Evolutionary conservation across 441 rosid genomes (phyloP), one percentile per base, ranked within the genome.

Genomic region (Croton setiger): DNA sequence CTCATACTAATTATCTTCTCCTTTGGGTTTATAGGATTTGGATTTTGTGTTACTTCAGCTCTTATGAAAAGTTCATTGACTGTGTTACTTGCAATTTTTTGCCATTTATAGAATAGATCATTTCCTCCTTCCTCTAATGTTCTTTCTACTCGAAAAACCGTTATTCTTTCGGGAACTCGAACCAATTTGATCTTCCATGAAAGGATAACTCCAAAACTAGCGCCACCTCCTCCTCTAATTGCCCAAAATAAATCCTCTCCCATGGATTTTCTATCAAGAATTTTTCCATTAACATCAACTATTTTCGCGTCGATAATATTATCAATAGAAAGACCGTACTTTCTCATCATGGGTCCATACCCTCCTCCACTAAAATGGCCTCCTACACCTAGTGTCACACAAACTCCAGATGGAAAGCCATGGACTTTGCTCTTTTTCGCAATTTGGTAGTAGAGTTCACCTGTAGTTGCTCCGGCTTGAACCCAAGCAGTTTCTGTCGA

Each of bases 281-380:
- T 37, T 37, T 37, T 37, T 9, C 58, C 58, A 12, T 54, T 54
- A 21, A 54, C 31, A 54, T 54, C 36, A 12, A 54, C 59, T 21
- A 54, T 54, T 21, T 10, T 12, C 0, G 36, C 59, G 23, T 86
- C 96, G 7, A 81, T 48, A 0, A 88, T 59, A 36, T 83, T 5
- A 68, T 88, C 93, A 0, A 78, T 84, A 0, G 96, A 60, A 11
- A 87, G 64, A 2, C 93, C 93, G 36, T 70, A 70, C 36, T 86
- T 90, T 49, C 91, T 67, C 57, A 86, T 0, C 82, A 89, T 66
- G 1, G 76, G 80, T 4, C 96, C 91, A 33, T 81, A 84, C 0
- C 91, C 93, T 0, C 79, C 92, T 0, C 90, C 90, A 18, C 86
- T 85, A 4, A 87, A 12, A 67, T 87, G 92, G 0, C 92, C 89